Percentiles rank a stretch among this genome's conserved stretches.
phyloP scores from a whole-genome alignment of 257 asterid species.

The Misopates orontium region DNA sequence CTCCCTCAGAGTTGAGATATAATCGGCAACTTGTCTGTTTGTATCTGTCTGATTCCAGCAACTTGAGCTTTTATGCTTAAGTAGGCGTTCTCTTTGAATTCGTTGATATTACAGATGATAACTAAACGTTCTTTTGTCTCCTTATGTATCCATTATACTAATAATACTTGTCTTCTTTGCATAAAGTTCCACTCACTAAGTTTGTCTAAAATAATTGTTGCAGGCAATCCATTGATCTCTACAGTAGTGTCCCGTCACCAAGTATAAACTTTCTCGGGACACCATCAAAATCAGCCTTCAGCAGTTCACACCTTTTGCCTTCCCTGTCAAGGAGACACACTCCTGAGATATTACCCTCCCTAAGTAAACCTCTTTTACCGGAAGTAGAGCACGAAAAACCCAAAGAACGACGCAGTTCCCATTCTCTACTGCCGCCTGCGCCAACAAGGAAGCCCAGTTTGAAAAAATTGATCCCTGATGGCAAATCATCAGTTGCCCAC shows the following conservation, averaged over 20 bases:
- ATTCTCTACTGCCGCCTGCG: slow-evolving; percentile 59
- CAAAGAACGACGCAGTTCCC: slow-evolving; percentile 63
- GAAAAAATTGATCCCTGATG: slow-evolving; percentile 44
- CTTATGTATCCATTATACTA: background rate
- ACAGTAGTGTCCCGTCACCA: slow-evolving; percentile 89
- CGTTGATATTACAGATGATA: background rate
- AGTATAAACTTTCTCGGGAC: slow-evolving; percentile 82
- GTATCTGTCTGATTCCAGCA: too few species aligned
- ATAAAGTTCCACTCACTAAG: slow-evolving; percentile 10
- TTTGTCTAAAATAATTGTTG: slow-evolving; percentile 26
- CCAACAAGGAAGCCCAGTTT: slow-evolving; percentile 55
- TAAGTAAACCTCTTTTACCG: slow-evolving; percentile 73
- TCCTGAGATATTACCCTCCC: slow-evolving; percentile 73
- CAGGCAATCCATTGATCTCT: slow-evolving; percentile 96
- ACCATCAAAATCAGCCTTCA: slow-evolving; percentile 55
- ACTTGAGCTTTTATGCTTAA: too few species aligned
- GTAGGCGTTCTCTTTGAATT: too few species aligned
- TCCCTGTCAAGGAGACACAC: slow-evolving; percentile 74
- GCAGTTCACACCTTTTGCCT: slow-evolving; percentile 80
- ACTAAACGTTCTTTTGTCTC: background rate
- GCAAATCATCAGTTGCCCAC: slow-evolving; percentile 60
- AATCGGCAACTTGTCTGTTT: too few species aligned
- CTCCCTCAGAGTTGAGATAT: too few species aligned
- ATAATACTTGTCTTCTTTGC: background rate
- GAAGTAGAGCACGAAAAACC: slow-evolving; percentile 43